Conservation (phyloP, 805 yeast species). For the Wickerhamiella sorbophila region DNA sequence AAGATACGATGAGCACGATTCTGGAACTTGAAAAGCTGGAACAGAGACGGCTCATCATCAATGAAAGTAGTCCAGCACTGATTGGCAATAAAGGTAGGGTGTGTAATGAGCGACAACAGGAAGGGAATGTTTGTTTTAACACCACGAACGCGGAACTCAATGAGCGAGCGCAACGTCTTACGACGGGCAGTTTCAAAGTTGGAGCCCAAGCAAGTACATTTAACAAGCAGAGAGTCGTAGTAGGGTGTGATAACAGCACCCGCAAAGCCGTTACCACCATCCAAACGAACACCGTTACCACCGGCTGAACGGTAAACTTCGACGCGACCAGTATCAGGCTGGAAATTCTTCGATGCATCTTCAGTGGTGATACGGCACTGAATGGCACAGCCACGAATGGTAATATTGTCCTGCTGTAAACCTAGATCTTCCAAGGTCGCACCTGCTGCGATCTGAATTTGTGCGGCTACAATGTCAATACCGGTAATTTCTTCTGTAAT, state of each 20-base stretch:
- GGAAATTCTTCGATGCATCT: conserved; percentile 92
- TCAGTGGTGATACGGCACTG: conserved; percentile 99
- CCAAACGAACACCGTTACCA: conserved; percentile 97
- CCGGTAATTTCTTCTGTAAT: conserved; percentile 98
- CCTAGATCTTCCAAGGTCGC: conserved; percentile 88
- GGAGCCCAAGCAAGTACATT: conserved; percentile 94
- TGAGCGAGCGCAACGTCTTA: conserved; percentile 92
- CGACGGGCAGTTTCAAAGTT: conserved; percentile 94
- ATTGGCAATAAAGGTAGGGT: conserved; percentile 74
- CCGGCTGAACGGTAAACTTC: conserved; percentile 98
- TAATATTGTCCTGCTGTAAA: conserved; percentile 81
- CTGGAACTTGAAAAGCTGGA: conserved; percentile 87
- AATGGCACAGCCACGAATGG: conserved; percentile 94
- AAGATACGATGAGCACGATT: conserved; percentile 93
- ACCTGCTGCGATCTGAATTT: conserved; percentile 97
- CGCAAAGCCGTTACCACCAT: conserved; percentile 97
- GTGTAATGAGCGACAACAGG: conserved; percentile 77
- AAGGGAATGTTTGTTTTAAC: conserved; percentile 98
- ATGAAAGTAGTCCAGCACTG: conserved; percentile 97
- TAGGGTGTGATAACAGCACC: conserved; percentile 95
- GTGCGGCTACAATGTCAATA: conserved; percentile 94
- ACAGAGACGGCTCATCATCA: conserved; percentile 92
- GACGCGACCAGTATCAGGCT: conserved; percentile 96
- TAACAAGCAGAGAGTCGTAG: conserved; percentile 96
- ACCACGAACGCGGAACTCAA: conserved; percentile 97